Conservation (phyloP, 805 yeast genomes). For the Metschnikowia amazonensis region DNA sequence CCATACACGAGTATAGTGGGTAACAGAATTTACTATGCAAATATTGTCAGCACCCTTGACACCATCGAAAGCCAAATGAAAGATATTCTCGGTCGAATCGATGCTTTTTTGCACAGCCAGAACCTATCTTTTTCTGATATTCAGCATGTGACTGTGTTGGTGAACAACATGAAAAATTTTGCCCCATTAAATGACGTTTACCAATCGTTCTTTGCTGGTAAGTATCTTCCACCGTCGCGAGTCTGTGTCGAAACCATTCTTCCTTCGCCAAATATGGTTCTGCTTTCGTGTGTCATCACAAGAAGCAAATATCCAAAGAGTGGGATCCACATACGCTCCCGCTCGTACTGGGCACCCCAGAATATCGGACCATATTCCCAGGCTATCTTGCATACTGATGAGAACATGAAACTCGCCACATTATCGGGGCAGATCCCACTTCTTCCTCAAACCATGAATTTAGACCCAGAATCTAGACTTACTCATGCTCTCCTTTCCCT, state of each 20-base stretch:
- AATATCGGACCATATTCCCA: constrained; percentile 98
- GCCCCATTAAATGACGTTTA: constrained; percentile 59
- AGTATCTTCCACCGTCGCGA: constrained; percentile 79
- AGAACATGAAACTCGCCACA: constrained; percentile 45
- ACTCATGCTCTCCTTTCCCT: constrained; percentile 54
- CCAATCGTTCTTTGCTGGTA: constrained; percentile 47
- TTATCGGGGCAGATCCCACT: constrained; percentile 92
- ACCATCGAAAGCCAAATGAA: constrained; percentile 38
- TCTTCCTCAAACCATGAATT: constrained; percentile 64
- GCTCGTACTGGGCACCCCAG: constrained; percentile 98
- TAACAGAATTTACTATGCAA: constrained; percentile 27
- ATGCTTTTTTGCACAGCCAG: constrained; percentile 26
- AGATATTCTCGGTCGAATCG: constrained; percentile 48
- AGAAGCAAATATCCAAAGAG: constrained; percentile 31
- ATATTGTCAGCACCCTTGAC: constrained; percentile 20
- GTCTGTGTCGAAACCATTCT: constrained; percentile 69
- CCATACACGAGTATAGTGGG: constrained; percentile 1
- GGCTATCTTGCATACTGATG: constrained; percentile 47
- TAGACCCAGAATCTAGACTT: constrained; percentile 20
- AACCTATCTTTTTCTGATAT: constrained; percentile 43
- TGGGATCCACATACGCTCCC: constrained; percentile 88
- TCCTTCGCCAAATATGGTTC: constrained; percentile 38
- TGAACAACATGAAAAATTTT: constrained; percentile 66
- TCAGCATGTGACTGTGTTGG: constrained; percentile 56
- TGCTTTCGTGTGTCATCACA: constrained; percentile 58